These are phyloP conservation scores for Litsea cubeba DNA, from an alignment of 164 flowering plant genomes.

Conservation along the genomic window DNA sequence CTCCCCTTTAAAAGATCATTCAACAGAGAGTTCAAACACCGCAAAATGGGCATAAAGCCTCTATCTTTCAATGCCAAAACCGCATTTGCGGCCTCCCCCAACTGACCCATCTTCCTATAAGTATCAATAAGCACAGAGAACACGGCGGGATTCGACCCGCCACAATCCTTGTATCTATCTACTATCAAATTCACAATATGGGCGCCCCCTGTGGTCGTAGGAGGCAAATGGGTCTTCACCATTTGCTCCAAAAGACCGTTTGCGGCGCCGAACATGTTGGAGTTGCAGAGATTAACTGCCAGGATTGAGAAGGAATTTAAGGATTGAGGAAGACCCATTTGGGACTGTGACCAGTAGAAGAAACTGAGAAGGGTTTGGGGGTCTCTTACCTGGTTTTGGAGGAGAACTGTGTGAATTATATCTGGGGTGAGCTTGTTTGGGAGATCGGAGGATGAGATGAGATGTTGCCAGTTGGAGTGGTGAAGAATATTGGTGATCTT, in stretches of 20 bases:
- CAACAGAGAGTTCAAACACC: constrained; percentile 61
- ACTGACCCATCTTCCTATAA: constrained; percentile 40
- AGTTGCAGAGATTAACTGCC: constrained; percentile 43
- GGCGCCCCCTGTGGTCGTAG: background rate
- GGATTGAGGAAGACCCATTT: constrained; percentile 34
- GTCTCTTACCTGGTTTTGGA: constrained; percentile 27
- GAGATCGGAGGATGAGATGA: constrained; percentile 37
- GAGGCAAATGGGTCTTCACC: constrained; percentile 26
- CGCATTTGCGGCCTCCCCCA: constrained; percentile 46
- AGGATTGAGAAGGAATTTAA: constrained; percentile 42
- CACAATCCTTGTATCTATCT: constrained; percentile 10
- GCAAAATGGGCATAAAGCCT: constrained; percentile 32
- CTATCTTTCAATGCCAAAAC: constrained; percentile 25
- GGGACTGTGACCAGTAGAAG: constrained; percentile 51
- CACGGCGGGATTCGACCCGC: constrained; percentile 21
- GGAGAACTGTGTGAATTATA: constrained; percentile 38
- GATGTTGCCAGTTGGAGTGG: constrained; percentile 37
- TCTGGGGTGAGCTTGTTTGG: constrained; percentile 39
- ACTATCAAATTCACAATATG: constrained; percentile 35
- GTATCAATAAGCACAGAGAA: constrained; percentile 50
- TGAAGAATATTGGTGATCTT: constrained; percentile 37
- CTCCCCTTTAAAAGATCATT: constrained; percentile 45
- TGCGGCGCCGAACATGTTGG: constrained; percentile 34
- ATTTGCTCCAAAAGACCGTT: constrained; percentile 32
- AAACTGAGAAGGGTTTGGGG: constrained; percentile 47